Percentiles rank a stretch among this genome's conserved stretches.
Conservation (phyloP, 2,329 filamentous ascomycete genomes). For the Acrocalymma vagum region DNA sequence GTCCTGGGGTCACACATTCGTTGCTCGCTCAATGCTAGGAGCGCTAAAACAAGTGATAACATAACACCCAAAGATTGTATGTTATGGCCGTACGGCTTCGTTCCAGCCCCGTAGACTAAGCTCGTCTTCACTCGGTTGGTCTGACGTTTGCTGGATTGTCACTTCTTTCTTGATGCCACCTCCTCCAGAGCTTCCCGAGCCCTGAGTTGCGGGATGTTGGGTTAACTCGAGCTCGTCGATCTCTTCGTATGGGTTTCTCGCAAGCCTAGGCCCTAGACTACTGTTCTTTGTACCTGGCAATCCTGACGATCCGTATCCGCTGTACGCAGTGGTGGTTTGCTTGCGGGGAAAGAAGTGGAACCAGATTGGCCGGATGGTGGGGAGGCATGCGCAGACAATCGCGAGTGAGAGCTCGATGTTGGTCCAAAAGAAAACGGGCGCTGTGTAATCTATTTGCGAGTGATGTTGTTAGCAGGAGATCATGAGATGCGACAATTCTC, state of each 20-base stretch:
- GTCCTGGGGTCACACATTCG: too few relatives aligned
- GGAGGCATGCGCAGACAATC: conserved; percentile 33
- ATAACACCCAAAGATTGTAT: too few relatives aligned
- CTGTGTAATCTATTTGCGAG: too few relatives aligned
- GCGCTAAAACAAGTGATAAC: too few relatives aligned
- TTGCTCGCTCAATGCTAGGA: too few relatives aligned
- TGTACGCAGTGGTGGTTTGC: conserved; percentile 13
- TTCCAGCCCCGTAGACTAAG: too few relatives aligned
- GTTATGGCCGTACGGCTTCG: too few relatives aligned
- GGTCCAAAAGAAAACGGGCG: conserved; percentile 38
- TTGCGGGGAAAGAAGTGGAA: conserved; percentile 23
- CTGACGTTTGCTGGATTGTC: too few relatives aligned
- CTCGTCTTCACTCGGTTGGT: too few relatives aligned
- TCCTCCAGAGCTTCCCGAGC: too few relatives aligned
- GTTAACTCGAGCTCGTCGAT: conserved; percentile 33
- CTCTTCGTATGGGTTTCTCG: conserved; percentile 25
- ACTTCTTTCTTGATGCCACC: too few relatives aligned
- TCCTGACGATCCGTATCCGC: conserved; percentile 19
- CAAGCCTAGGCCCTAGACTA: conserved; percentile 15
- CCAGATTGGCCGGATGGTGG: conserved; percentile 35
- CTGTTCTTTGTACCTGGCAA: conserved; percentile 18
- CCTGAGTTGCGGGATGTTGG: too few relatives aligned
- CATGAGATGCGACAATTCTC: neutral
- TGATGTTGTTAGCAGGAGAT: conserved; percentile 1
- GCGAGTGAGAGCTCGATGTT: conserved; percentile 38